These are phyloP conservation scores for Bjerkandera adusta DNA, from an alignment of 1,284 basidiomycete genomes.

Conservation along the genomic window DNA sequence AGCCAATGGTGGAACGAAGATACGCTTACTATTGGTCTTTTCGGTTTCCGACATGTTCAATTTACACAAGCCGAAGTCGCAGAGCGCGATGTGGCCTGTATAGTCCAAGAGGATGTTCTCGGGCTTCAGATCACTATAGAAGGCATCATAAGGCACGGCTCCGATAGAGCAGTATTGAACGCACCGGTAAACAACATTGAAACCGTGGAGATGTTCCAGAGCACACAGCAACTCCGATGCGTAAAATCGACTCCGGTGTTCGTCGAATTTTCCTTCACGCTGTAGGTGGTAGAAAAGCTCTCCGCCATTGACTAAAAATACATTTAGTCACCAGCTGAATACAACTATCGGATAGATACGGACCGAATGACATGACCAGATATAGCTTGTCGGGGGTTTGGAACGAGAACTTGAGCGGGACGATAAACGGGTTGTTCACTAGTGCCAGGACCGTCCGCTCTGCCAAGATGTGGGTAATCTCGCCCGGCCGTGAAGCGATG, in stretches of 20 bases:
- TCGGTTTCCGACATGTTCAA: constrained; percentile 98
- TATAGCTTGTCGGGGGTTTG: constrained; percentile 98
- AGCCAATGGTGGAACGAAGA: constrained; percentile 7
- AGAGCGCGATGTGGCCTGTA: constrained; percentile 96
- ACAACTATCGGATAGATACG: constrained; percentile 20
- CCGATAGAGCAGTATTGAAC: constrained; percentile 17
- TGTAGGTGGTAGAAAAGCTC: constrained; percentile 99
- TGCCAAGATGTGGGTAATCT: constrained; percentile 98
- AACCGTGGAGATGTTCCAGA: constrained; percentile 94
- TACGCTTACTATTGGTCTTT: constrained; percentile 87
- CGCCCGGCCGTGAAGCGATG: constrained; percentile 93
- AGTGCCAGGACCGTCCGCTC: constrained; percentile 96
- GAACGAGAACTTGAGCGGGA: constrained; percentile 98
- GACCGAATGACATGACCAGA: constrained; percentile 92
- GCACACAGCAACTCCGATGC: constrained; percentile 95
- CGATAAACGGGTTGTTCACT: constrained; percentile 99
- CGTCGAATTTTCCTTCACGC: constrained; percentile 95
- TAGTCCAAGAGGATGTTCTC: constrained; percentile 98
- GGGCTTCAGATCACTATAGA: constrained; percentile 84
- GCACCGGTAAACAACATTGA: constrained; percentile 97
- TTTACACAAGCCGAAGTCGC: constrained; percentile 99
- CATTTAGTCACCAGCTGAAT: not conserved
- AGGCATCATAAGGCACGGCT: constrained; percentile 6
- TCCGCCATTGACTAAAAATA: constrained; percentile 84
- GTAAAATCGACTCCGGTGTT: constrained; percentile 92